phyloP scores from a whole-genome alignment of 345 rosid species.

The Barbarea vulgaris region DNA sequence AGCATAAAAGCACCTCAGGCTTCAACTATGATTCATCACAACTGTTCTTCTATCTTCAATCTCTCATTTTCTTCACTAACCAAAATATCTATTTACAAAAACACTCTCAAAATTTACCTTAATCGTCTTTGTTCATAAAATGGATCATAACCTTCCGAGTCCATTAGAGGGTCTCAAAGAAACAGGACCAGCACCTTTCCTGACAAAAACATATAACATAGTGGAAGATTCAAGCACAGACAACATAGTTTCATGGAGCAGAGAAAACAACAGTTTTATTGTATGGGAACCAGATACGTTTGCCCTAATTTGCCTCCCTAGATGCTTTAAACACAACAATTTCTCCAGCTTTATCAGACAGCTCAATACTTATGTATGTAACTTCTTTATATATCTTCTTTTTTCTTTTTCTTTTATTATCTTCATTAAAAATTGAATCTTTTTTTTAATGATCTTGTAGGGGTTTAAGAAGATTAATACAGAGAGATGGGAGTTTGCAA shows the following conservation, averaged over 20 bases:
- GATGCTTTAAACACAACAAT: slow-evolving; percentile 68
- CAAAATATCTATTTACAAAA: neutral
- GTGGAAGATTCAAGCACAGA: slow-evolving; percentile 61
- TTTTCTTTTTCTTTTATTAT: neutral
- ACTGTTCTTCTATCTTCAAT: neutral
- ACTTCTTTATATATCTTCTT: neutral
- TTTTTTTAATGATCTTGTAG: slow-evolving; percentile 43
- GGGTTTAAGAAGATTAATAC: slow-evolving; percentile 92
- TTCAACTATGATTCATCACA: slow-evolving; percentile 6
- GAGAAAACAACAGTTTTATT: slow-evolving; percentile 61
- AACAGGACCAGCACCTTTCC: slow-evolving; percentile 60
- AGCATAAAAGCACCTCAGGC: slow-evolving; percentile 23
- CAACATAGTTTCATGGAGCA: slow-evolving; percentile 68
- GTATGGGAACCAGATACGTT: slow-evolving; percentile 69
- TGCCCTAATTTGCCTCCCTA: slow-evolving; percentile 50
- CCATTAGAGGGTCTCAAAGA: slow-evolving; percentile 57
- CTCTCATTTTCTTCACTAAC: neutral
- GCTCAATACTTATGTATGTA: slow-evolving; percentile 70
- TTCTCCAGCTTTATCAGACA: slow-evolving; percentile 78
- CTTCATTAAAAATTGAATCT: too few relatives aligned
- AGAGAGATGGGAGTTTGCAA: slow-evolving; percentile 87
- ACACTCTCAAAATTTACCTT: neutral
- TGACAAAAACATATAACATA: slow-evolving; percentile 62
- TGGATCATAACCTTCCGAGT: slow-evolving; percentile 37
- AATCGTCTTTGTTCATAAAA: neutral